phyloP scores from a whole-genome alignment of 371 early-diverging fungal genomes.

The Gilbertella persicaria region DNA sequence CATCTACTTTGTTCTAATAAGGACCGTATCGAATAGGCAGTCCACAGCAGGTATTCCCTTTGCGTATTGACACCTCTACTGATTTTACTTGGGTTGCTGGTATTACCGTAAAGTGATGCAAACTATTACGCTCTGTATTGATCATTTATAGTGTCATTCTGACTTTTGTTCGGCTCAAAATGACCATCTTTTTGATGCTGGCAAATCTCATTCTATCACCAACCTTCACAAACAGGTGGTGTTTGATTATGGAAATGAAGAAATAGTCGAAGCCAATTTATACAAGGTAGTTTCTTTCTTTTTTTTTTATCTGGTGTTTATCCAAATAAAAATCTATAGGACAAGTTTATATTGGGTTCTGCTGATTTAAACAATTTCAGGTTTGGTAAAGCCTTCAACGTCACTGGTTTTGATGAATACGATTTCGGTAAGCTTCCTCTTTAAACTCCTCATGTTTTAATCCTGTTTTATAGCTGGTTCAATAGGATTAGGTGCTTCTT shows the following conservation, averaged over 20 bases:
- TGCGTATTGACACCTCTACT: constrained; percentile 6
- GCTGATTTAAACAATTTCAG: background rate
- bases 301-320: too few relatives aligned
- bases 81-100: constrained; percentile 10
- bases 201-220: constrained; percentile 1
- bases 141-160: constrained; percentile 1
- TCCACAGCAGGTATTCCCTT: background rate
- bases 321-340: constrained; percentile 1
- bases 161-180: constrained; percentile 6
- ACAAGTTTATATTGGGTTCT: background rate
- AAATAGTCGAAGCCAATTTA: background rate
- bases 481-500: background rate
- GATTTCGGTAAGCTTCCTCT: background rate
- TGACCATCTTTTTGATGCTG: constrained; percentile 2
- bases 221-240: background rate
- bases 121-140: background rate
- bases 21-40: too few relatives aligned
- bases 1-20: too few relatives aligned
- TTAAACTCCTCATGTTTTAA: too few relatives aligned
- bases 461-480: too few relatives aligned
- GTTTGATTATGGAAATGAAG: background rate
- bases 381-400: constrained; percentile 5
- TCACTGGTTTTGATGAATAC: background rate
- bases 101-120: constrained; percentile 1
- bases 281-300: constrained; percentile 4